Conservation (phyloP, 768 basidiomycete species). For the Lyophyllum shimeji region DNA sequence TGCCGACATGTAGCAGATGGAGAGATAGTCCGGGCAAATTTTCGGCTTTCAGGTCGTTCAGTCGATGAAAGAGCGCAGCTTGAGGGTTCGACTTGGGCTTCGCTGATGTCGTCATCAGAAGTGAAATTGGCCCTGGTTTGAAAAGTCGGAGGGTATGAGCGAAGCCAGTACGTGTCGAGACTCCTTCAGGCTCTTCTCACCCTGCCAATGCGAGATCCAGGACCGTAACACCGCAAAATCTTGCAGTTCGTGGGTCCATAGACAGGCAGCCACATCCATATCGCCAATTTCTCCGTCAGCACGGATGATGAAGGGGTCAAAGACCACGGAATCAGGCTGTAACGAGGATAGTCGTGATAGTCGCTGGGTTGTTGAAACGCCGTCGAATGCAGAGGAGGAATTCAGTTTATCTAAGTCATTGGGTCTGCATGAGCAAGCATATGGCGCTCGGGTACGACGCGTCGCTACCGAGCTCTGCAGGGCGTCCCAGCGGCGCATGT, state of each 20-base stretch:
- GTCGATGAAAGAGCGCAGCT: slow-evolving; percentile 24
- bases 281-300: slow-evolving; percentile 12
- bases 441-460: neutral
- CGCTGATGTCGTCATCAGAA: slow-evolving; percentile 41
- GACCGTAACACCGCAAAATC: slow-evolving; percentile 30
- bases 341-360: slow-evolving; percentile 34
- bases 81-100: slow-evolving; percentile 23
- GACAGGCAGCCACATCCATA: slow-evolving; percentile 42
- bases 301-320: slow-evolving; percentile 37
- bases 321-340: slow-evolving; percentile 21
- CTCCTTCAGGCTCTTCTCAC: slow-evolving; percentile 21
- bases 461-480: neutral
- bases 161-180: neutral
- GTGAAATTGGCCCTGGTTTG: slow-evolving; percentile 47
- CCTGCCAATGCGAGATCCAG: slow-evolving; percentile 45
- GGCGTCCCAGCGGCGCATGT: slow-evolving; percentile 5
- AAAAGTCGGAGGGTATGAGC: too few species aligned
- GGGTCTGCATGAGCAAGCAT: neutral
- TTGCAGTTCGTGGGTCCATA: slow-evolving; percentile 42
- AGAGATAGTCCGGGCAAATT: slow-evolving; percentile 32
- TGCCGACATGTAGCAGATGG: slow-evolving; percentile 47
- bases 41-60: slow-evolving; percentile 21
- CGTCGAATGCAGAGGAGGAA: slow-evolving; percentile 21
- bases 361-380: slow-evolving; percentile 29
- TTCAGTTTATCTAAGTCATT: slow-evolving; percentile 3